phyloP scores from a whole-genome alignment of 163 green algal species.

The Scenedesmus sp. region DNA sequence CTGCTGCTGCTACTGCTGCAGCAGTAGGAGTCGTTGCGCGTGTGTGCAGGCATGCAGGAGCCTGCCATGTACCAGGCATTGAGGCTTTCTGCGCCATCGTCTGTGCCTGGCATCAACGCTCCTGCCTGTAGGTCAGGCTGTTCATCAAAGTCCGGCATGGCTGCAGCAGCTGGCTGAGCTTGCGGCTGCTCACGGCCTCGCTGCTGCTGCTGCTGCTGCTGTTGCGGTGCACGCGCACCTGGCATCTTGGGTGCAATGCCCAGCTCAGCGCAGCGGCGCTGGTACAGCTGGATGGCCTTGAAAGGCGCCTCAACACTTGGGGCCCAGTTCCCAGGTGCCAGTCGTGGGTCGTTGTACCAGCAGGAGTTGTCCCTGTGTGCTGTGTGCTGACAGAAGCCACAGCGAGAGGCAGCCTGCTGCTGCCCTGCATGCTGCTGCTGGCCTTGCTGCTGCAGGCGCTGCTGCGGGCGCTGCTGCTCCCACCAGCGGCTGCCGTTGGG shows the following conservation, averaged over 20 bases:
- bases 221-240: neutral
- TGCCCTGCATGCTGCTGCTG: neutral
- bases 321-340: neutral
- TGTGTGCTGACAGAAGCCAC: neutral
- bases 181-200: too few species aligned
- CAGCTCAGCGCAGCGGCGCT: neutral
- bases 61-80: neutral
- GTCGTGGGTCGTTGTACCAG: neutral
- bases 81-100: neutral
- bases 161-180: neutral
- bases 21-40: too few species aligned
- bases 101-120: neutral
- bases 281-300: neutral
- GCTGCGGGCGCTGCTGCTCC: neutral
- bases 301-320: neutral
- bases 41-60: neutral
- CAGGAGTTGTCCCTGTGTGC: neutral
- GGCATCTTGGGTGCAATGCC: neutral
- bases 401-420: neutral
- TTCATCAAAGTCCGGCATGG: neutral
- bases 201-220: neutral
- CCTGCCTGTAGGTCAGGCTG: neutral
- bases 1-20: neutral
- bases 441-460: neutral
- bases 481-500: neutral